A percentile compares a stretch with the other conserved stretches of the same genome.
These are phyloP conservation scores for Trichoderma atroviride DNA, from an alignment of 2,329 filamentous ascomycete genomes.

Conservation along the genomic window DNA sequence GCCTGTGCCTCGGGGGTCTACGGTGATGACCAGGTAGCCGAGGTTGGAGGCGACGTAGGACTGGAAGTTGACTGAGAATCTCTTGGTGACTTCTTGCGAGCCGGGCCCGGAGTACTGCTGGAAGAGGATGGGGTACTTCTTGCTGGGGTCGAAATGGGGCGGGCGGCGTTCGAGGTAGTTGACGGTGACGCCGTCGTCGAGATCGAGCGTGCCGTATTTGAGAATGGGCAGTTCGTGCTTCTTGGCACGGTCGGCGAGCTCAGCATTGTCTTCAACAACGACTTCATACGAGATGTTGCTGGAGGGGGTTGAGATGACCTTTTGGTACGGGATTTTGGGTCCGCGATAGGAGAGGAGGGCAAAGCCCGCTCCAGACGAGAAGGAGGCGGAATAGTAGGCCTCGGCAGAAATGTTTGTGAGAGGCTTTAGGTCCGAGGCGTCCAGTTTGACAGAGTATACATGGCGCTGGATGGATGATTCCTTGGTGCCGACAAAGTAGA, in stretches of 20 bases:
- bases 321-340: conserved; percentile 87
- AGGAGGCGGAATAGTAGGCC: conserved; percentile 80
- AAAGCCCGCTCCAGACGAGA: conserved; percentile 81
- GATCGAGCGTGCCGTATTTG: conserved; percentile 80
- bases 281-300: conserved; percentile 66
- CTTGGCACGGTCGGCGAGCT: conserved; percentile 68
- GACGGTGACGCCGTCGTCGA: conserved; percentile 71
- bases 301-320: conserved; percentile 80
- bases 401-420: conserved; percentile 74
- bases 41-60: conserved; percentile 82
- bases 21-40: conserved; percentile 91
- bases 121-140: conserved; percentile 92
- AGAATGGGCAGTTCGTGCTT: conserved; percentile 81
- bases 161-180: conserved; percentile 83
- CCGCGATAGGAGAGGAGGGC: conserved; percentile 83
- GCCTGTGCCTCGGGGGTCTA: conserved; percentile 91
- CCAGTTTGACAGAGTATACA: conserved; percentile 84
- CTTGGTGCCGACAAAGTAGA: conserved; percentile 89
- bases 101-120: conserved; percentile 91
- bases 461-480: conserved; percentile 88
- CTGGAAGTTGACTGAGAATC: conserved; percentile 85
- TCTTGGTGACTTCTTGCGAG: conserved; percentile 84
- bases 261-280: conserved; percentile 75
- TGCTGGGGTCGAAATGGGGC: conserved; percentile 80
- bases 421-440: conserved; percentile 71